A percentile compares a stretch with the other conserved stretches of the same genome.
phyloP scores from a whole-genome alignment of 352 stramenopile genomes.

The Phytophthora brassicae region DNA sequence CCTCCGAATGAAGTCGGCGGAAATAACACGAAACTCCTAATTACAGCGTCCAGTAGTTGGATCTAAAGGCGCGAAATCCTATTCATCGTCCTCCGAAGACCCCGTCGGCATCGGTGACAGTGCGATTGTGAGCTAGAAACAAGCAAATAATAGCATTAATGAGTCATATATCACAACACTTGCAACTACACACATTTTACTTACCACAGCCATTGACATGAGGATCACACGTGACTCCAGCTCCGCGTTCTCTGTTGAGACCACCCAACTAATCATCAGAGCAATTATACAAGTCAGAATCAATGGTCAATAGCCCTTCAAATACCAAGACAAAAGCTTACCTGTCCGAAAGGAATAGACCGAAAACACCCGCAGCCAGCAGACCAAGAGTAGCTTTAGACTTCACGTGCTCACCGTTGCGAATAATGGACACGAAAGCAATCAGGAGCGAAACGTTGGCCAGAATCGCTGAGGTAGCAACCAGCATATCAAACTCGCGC shows the following conservation, averaged over 20 bases:
- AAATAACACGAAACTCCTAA: constrained; percentile 36
- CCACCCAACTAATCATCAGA: constrained; percentile 40
- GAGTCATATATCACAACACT: constrained; percentile 11
- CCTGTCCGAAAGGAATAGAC: constrained; percentile 76
- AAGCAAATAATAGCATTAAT: neutral
- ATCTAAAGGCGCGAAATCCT: constrained; percentile 22
- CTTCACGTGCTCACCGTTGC: constrained; percentile 48
- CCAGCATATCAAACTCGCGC: constrained; percentile 50
- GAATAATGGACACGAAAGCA: constrained; percentile 45
- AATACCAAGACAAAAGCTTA: constrained; percentile 22
- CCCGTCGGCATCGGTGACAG: constrained; percentile 64
- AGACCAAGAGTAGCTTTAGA: constrained; percentile 60
- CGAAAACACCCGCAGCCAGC: constrained; percentile 38
- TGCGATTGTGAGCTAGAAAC: constrained; percentile 55
- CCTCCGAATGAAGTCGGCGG: constrained; percentile 29
- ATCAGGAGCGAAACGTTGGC: constrained; percentile 65
- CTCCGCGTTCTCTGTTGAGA: constrained; percentile 54
- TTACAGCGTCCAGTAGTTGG: constrained; percentile 30
- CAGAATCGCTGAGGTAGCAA: constrained; percentile 35
- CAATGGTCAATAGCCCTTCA: neutral
- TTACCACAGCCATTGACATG: constrained; percentile 73
- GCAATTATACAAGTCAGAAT: neutral
- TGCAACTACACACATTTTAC: constrained; percentile 14
- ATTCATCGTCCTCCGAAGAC: constrained; percentile 53
- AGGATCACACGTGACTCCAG: constrained; percentile 68